Conservation (phyloP, 305 asterid species). For the Withania somnifera region DNA sequence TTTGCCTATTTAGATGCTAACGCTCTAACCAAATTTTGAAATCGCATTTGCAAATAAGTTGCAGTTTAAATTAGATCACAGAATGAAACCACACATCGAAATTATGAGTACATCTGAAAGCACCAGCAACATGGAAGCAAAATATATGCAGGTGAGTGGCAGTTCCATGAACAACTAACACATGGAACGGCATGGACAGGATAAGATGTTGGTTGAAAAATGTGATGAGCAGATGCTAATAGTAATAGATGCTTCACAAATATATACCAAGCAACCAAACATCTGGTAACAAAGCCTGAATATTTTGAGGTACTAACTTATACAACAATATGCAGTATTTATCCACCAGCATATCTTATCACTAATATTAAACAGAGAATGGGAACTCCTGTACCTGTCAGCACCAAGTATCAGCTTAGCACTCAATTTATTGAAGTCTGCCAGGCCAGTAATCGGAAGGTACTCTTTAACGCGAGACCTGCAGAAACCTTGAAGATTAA, state of each 20-base stretch:
- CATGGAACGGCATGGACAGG: not conserved
- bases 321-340: not conserved
- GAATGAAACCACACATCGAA: not conserved
- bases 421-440: constrained; percentile 86
- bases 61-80: not conserved
- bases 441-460: constrained; percentile 87
- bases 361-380: not conserved
- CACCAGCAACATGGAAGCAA: not conserved
- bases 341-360: not conserved
- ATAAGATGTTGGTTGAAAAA: not conserved
- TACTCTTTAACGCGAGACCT: constrained; percentile 93
- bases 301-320: not conserved
- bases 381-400: constrained; percentile 47
- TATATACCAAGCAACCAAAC: not conserved
- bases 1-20: not conserved
- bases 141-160: not conserved
- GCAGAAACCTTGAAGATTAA: constrained; percentile 15
- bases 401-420: constrained; percentile 94
- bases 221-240: not conserved
- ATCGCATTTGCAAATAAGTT: not conserved
- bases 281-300: not conserved
- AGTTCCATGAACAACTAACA: not conserved
- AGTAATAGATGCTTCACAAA: not conserved
- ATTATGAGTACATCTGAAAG: not conserved
- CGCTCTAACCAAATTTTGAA: not conserved